A percentile compares a stretch with the other conserved stretches of the same genome.
Conservation (phyloP, 352 stramenopile genomes). For the Thalassiosira livingstoniorum region DNA sequence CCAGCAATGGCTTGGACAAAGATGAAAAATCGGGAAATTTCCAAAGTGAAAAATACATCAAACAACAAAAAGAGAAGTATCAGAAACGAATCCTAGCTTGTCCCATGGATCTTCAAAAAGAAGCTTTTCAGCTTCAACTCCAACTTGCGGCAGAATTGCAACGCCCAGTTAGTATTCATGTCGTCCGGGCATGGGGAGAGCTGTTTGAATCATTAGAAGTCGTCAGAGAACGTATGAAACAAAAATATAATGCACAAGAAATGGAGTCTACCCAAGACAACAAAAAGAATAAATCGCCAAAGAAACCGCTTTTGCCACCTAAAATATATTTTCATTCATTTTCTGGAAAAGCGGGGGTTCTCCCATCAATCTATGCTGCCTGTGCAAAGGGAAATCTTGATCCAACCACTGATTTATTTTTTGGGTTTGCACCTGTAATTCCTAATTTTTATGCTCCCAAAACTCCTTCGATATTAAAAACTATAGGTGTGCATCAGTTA, state of each 20-base stretch:
- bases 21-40: neutral
- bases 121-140: constrained; percentile 77
- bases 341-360: constrained; percentile 72
- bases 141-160: constrained; percentile 64
- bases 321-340: constrained; percentile 86
- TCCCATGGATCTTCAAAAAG: constrained; percentile 68
- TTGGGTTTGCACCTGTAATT: constrained; percentile 80
- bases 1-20: neutral
- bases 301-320: constrained; percentile 60
- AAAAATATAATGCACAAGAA: constrained; percentile 25
- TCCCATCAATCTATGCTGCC: constrained; percentile 65
- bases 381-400: constrained; percentile 55
- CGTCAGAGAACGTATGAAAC: constrained; percentile 42
- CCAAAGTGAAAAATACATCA: constrained; percentile 26
- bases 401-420: constrained; percentile 64
- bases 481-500: constrained; percentile 74
- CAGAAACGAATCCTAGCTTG: constrained; percentile 56
- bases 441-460: constrained; percentile 78
- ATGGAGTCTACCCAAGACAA: constrained; percentile 8
- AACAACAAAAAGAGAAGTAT: constrained; percentile 8
- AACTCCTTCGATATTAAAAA: constrained; percentile 69
- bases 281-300: constrained; percentile 21
- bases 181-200: constrained; percentile 74
- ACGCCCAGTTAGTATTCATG: constrained; percentile 80
- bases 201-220: constrained; percentile 64